Base-by-base conservation (phyloP, 768 basidiomycete species). In the Scleroderma citrinum region DNA sequence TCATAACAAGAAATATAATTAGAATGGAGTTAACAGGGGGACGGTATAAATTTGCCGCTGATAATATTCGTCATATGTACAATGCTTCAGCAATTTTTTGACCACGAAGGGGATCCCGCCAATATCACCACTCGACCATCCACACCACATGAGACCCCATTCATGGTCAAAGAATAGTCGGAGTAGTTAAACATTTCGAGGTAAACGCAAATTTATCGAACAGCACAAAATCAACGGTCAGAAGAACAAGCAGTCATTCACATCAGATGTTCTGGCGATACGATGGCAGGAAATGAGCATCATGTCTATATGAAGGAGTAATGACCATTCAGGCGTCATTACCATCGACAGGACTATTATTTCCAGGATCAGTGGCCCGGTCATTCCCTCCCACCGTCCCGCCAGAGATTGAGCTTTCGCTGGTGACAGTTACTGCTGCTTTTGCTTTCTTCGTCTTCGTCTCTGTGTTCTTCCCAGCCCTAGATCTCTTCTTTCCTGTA, bases 381-480 rank as follows among this genome's bases (percentile, higher is more conserved):
- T 68, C 66, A 41, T 55, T 59, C 44, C 58, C 62, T 52, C 52
- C 60, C 20, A 47, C 51, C n/a, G 64, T 51, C 29, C 55, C 64
- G 37, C 60, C 60, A 29, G 62, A 51, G 10, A 53, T 48, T 21
- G 60, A 48, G n/a, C 52, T 57, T 30, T 56, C 60, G 49, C 53
- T 26, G 16, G 24, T 48, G 5, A 21, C 19, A 19, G 24, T 47
- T 29, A 40, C 23, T 7, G 10, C 14, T 1, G 46, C 48, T 57
- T 71, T 72, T 10, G 48, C 44, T 54, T 70, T 72, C 59, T 68
- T 71, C 24, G 52, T 19, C 46, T 65, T 69, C 7, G 61, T 40
- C 13, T 59, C 58, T 35, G 57, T 55, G 5, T 64, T 61, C 46
- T 67, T 71, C 36, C 59, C 60, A 5, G 52, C 52, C 38, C 65